Conservation (phyloP, 345 rosid species). For the Lepidium didymum region DNA sequence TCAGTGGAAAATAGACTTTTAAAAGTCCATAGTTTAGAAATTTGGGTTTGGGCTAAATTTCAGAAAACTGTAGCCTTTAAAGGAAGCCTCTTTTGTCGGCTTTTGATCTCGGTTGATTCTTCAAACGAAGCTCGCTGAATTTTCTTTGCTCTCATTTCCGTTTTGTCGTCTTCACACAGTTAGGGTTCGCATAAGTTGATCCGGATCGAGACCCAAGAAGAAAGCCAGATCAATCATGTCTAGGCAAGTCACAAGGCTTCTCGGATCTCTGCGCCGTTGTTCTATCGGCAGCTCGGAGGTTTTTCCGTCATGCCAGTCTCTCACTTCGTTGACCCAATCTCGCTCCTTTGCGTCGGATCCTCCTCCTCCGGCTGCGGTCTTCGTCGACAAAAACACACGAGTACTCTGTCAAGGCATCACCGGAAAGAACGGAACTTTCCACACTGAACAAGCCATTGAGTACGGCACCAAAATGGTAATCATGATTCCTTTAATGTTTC, state of each 20-base stretch:
- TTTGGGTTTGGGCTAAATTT: slow-evolving; percentile 28
- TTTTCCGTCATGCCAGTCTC: slow-evolving; percentile 21
- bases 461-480: slow-evolving; percentile 94
- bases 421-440: slow-evolving; percentile 89
- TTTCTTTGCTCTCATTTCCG: slow-evolving; percentile 20
- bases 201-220: background rate
- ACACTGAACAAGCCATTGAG: slow-evolving; percentile 96
- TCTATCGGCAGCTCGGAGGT: slow-evolving; percentile 5
- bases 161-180: slow-evolving; percentile 6
- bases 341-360: slow-evolving; percentile 54
- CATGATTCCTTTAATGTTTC: background rate
- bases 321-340: slow-evolving; percentile 30
- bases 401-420: slow-evolving; percentile 96
- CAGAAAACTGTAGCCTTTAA: slow-evolving; percentile 3
- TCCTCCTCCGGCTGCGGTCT: slow-evolving; percentile 63
- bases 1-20: background rate
- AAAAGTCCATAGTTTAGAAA: background rate
- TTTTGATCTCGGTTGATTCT: slow-evolving; percentile 24
- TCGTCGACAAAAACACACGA: slow-evolving; percentile 86
- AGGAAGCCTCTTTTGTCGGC: slow-evolving; percentile 22
- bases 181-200: slow-evolving; percentile 14
- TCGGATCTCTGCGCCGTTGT: slow-evolving; percentile 32
- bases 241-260: slow-evolving; percentile 30
- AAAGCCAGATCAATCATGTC: slow-evolving; percentile 23
- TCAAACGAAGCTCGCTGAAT: slow-evolving; percentile 17